A percentile compares a stretch with the other conserved stretches of the same genome.
These are phyloP conservation scores for Nothopassalora personata DNA, from an alignment of 2,329 filamentous ascomycete species.

Conservation along the genomic window DNA sequence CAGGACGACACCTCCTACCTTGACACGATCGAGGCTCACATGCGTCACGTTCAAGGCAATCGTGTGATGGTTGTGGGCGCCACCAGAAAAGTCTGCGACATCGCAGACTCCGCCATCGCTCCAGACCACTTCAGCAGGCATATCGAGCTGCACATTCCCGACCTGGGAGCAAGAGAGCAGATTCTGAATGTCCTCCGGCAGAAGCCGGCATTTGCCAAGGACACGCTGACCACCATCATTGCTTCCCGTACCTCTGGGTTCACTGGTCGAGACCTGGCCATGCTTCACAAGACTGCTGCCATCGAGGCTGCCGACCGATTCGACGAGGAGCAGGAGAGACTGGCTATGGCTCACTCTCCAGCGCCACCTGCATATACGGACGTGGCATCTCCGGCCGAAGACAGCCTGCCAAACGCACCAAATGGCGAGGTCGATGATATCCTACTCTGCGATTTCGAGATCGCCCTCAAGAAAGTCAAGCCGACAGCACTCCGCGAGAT, in stretches of 20 bases:
- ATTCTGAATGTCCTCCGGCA: constrained; percentile 62
- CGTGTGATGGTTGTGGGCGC: constrained; percentile 70
- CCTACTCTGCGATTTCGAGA: constrained; percentile 41
- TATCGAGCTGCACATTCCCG: constrained; percentile 72
- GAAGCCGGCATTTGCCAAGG: constrained; percentile 42
- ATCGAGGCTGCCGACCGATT: constrained; percentile 32
- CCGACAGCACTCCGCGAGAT: constrained; percentile 87
- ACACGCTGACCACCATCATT: constrained; percentile 54
- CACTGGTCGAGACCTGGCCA: constrained; percentile 70
- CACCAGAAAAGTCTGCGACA: constrained; percentile 65
- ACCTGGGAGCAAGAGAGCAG: constrained; percentile 62
- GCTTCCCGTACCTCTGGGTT: constrained; percentile 80
- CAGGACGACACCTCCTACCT: constrained; percentile 46
- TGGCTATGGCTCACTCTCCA: constrained; percentile 13
- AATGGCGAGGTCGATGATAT: not conserved
- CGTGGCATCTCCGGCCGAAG: not conserved
- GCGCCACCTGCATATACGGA: constrained; percentile 15
- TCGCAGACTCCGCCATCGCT: constrained; percentile 64
- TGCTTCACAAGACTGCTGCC: constrained; percentile 55
- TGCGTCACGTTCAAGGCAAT: constrained; percentile 51
- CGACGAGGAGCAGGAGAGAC: constrained; percentile 29
- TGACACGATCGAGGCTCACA: constrained; percentile 44
- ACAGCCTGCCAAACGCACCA: not conserved
- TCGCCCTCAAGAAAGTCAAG: constrained; percentile 62
- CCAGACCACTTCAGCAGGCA: constrained; percentile 60